Evolutionary conservation across 768 basidiomycete genomes (phyloP).

Genomic region (Daedaleopsis sinensis): DNA sequence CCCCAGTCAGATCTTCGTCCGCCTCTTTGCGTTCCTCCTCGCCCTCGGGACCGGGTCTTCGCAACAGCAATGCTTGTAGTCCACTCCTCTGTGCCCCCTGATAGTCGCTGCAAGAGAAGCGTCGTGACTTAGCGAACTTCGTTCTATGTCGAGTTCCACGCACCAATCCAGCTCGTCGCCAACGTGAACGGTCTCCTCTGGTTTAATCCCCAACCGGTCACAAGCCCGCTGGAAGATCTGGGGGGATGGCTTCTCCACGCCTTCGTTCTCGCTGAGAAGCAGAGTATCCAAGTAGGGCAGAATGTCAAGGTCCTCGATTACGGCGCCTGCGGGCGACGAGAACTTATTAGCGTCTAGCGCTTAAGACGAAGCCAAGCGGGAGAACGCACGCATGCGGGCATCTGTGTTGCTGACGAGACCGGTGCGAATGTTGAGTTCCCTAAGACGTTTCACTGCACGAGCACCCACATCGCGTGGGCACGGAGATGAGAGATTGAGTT

Average conservation of each 20-base stretch:
- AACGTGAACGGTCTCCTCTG: slow-evolving; percentile 62
- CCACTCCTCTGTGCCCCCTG: slow-evolving; percentile 58
- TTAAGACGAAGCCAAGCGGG: neutral
- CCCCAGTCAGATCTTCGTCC: slow-evolving; percentile 43
- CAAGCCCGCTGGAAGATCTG: slow-evolving; percentile 59
- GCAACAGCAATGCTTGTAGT: slow-evolving; percentile 59
- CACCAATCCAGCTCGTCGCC: slow-evolving; percentile 76
- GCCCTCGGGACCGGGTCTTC: slow-evolving; percentile 51
- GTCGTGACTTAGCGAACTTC: neutral
- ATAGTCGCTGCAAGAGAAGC: slow-evolving; percentile 55
- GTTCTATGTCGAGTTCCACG: slow-evolving; percentile 18
- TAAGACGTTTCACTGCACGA: slow-evolving; percentile 48
- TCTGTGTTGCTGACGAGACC: slow-evolving; percentile 78
- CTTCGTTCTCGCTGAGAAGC: slow-evolving; percentile 71
- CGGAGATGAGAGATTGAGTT: neutral
- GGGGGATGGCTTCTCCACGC: slow-evolving; percentile 66
- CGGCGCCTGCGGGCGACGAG: slow-evolving; percentile 36
- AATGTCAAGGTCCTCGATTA: slow-evolving; percentile 62
- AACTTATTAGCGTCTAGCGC: neutral
- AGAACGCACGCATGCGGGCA: slow-evolving; percentile 62
- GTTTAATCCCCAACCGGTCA: slow-evolving; percentile 35
- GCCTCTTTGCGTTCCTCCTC: slow-evolving; percentile 48
- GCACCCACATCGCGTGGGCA: neutral
- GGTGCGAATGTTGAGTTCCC: slow-evolving; percentile 47
- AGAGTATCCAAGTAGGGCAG: slow-evolving; percentile 51